Base-by-base conservation (phyloP, 345 rosid genomes). In the Citrus maxima region DNA sequence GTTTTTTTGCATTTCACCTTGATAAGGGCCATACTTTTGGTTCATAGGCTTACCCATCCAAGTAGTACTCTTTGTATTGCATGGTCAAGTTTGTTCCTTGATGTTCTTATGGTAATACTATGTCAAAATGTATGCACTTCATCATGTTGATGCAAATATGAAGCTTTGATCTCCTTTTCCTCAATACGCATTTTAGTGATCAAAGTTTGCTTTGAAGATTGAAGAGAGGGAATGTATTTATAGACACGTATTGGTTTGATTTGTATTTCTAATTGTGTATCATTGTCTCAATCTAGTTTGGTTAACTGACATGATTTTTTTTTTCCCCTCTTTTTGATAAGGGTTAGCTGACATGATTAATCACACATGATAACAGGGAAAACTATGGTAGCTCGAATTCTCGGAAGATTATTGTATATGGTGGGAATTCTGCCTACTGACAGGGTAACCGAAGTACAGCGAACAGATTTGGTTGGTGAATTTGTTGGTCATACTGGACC, bases 401-500 rank as follows among this genome's bases (percentile, higher is more conserved):
- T 97, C 1, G 99, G 98, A 73, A 94, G 88, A 79, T 83, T 97
- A 84, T 98, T 97, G 58, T 81, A 93, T 85, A 88, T 91, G 79
- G 99, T 97, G 37, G 99, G 98, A 77, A 84, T 97, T 79, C 89
- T 97, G 80, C 97, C 99, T 16, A 93, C 96, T 10, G 95, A 94
- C 72, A 90, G 77, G 85, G 97, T 93, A 83, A 93, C 93, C 18
- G 98, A 93, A 86, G 98, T 92, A 2, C 95, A 94, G 72, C 88
- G 99, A 67, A 97, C 99, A 6, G 99, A 97, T 89, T 90, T 97
- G 88, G 99, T 97, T 73, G 99, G 99, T 59, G 98, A 97, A 85
- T 94, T 97, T 79, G 99, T 97, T 49, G 98, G 98, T 37, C 98
- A 97, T 77, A 97, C 98, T 21, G 99, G 99, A 56, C 98, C 99